Evolutionary conservation across 2,329 filamentous ascomycete species (phyloP), one percentile per base, ranked within the genome.

Genomic region (Diaporthe ampelina): DNA sequence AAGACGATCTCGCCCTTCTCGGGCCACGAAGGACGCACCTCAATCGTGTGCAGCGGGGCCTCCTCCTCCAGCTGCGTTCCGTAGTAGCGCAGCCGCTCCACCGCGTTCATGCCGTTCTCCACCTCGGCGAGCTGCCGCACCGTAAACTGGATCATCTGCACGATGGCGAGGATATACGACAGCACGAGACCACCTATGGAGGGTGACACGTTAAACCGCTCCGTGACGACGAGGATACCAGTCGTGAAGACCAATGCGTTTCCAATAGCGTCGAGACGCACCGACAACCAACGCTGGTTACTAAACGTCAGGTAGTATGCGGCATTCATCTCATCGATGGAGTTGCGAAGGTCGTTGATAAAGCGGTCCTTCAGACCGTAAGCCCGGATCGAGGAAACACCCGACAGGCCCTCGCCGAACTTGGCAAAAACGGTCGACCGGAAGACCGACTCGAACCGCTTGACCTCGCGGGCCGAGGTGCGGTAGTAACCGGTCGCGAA

Each of bases 61-160:
- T 98, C 97, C 81, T 98, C 93, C 76, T 97, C 95, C 6, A 99
- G 89, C 78, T 94, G 84, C 0, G 91, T 94, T 72, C 94, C 95
- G 81, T 98, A 98, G 85, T 97, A 95, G 81, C 95, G 92, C 45
- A 98, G 88, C 67, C 97, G 93, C 84, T 98, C 96, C 0, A 97
- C 97, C 0, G 95, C 93, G 82, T 98, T 98, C 96, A 98, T 98
- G 81, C 95, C 95, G 84, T 98, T 98, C 83, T 98, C 96, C 11
- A 98, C 95, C 83, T 98, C 96, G 35, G 96, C 96, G 10, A 98
- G 88, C 83, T 98, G 96, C 24, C 97, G 91, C 24, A 98, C 94
- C 0, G 95, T 96, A 83, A 98, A 98, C 81, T 98, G 96, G 77
- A 98, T 93, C 93, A 98, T 95, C 82, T 97, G 94, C 24, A 97